Conservation (phyloP, 2,329 filamentous ascomycete species). For the Thelonectria rubi region DNA sequence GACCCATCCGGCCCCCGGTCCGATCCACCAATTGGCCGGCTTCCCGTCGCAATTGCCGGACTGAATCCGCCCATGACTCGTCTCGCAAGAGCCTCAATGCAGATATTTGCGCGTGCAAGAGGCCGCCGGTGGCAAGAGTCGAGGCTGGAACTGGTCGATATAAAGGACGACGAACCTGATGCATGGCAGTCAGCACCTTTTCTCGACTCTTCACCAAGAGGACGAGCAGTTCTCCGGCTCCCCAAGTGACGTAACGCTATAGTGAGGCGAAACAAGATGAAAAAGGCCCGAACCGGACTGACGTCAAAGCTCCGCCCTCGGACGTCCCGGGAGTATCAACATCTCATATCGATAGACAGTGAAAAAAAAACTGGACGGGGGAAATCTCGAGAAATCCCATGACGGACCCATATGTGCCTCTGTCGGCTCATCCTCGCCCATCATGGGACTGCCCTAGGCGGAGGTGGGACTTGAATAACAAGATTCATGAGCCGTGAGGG, state of each 20-base stretch:
- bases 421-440: conserved; percentile 13
- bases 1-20: conserved; percentile 9
- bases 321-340: conserved; percentile 16
- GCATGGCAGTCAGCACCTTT: neutral
- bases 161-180: neutral
- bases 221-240: neutral
- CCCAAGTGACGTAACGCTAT: conserved; percentile 18
- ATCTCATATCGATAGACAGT: neutral
- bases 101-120: neutral
- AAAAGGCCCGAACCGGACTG: conserved; percentile 28
- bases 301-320: conserved; percentile 29
- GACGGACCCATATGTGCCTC: conserved; percentile 20
- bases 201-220: neutral
- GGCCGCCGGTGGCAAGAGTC: neutral
- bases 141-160: neutral
- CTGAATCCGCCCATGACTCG: neutral
- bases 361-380: no score
- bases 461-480: conserved; percentile 5
- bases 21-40: conserved; percentile 16
- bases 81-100: neutral
- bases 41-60: conserved; percentile 16
- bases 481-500: neutral
- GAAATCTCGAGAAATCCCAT: conserved; percentile 18
- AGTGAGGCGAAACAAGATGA: conserved; percentile 1
- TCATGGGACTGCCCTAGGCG: neutral